phyloP scores from a whole-genome alignment of 2,329 filamentous ascomycete genomes.

The Ustulina deusta region DNA sequence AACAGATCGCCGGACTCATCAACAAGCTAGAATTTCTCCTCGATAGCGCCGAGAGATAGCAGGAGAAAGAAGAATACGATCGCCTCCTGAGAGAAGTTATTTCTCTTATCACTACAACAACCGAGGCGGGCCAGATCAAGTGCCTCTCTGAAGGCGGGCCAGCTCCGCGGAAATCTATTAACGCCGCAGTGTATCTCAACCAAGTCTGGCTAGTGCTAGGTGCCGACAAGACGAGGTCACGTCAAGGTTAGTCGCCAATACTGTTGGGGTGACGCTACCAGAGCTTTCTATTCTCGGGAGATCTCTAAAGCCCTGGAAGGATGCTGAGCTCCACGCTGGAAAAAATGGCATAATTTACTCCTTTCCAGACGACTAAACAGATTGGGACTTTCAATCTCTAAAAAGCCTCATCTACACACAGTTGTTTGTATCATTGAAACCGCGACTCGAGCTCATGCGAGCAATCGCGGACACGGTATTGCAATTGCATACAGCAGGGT shows the following conservation, averaged over 20 bases:
- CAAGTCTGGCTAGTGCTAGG: slow-evolving; percentile 41
- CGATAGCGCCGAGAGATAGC: slow-evolving; percentile 36
- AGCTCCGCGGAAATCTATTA: slow-evolving; percentile 31
- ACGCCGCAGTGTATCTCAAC: slow-evolving; percentile 42
- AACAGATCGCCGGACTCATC: slow-evolving; percentile 32
- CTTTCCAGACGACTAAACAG: slow-evolving; percentile 23
- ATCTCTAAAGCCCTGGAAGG: slow-evolving; percentile 21
- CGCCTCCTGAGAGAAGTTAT: slow-evolving; percentile 40
- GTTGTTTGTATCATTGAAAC: slow-evolving; percentile 26
- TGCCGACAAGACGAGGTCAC: slow-evolving; percentile 41
- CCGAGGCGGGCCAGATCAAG: slow-evolving; percentile 40
- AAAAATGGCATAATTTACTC: slow-evolving; percentile 40
- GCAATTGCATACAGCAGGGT: slow-evolving; percentile 49
- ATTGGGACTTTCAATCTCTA: slow-evolving; percentile 38
- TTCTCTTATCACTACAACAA: slow-evolving; percentile 38
- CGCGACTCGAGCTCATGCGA: slow-evolving; percentile 40
- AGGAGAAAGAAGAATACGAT: slow-evolving; percentile 32
- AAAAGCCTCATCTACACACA: slow-evolving; percentile 30
- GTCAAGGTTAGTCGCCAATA: slow-evolving; percentile 22
- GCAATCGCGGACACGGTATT: slow-evolving; percentile 46
- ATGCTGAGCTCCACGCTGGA: slow-evolving; percentile 16
- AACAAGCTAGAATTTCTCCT: slow-evolving; percentile 39
- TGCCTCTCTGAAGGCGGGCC: slow-evolving; percentile 30
- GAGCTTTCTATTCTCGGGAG: slow-evolving; percentile 21
- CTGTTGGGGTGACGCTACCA: slow-evolving; percentile 6